A percentile compares a stretch with the other conserved stretches of the same genome.
Conservation (phyloP, 2,329 filamentous ascomycete species). For the Sclerotinia subarctica region DNA sequence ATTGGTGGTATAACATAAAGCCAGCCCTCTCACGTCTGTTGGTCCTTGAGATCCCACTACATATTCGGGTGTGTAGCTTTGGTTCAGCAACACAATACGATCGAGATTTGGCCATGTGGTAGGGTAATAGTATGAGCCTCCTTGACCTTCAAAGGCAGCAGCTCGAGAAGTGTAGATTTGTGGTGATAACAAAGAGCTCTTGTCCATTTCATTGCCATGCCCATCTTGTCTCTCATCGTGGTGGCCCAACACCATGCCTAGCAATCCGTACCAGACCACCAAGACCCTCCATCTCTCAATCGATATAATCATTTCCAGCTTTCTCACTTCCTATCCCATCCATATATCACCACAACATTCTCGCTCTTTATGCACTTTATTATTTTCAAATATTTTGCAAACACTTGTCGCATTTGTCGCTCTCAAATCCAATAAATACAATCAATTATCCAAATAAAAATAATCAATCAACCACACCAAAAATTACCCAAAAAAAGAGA, state of each 20-base stretch:
- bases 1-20: constrained; percentile 1
- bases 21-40: neutral
- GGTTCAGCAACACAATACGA: neutral
- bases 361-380: neutral
- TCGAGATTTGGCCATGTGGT: neutral
- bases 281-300: constrained; percentile 11
- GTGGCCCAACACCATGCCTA: neutral
- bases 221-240: neutral
- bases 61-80: neutral
- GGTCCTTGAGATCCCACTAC: neutral
- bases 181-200: neutral
- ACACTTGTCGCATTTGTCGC: constrained; percentile 1
- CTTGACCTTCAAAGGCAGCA: neutral
- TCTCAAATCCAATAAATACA: neutral
- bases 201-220: neutral
- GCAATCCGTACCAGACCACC: neutral
- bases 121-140: neutral
- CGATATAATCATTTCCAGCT: constrained; percentile 15
- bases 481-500: neutral
- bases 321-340: constrained; percentile 8
- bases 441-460: neutral
- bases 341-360: constrained; percentile 4
- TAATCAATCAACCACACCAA: neutral
- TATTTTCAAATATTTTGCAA: neutral
- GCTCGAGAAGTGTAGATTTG: neutral